Conservation (phyloP, 2,329 filamentous ascomycete species). For the Polytolypa hystricis region DNA sequence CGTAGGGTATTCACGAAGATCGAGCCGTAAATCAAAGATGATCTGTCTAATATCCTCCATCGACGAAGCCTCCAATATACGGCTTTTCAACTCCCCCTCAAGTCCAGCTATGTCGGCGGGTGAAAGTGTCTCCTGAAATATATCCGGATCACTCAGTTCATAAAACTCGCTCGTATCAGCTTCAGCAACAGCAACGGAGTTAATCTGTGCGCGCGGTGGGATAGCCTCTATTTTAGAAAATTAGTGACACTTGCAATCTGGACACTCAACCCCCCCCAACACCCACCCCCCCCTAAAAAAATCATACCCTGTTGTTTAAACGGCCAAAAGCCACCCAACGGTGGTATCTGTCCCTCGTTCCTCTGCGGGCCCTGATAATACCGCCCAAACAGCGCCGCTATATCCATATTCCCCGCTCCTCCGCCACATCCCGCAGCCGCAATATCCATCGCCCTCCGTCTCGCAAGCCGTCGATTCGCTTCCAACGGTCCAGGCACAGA, state of each 20-base stretch:
- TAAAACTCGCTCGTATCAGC: too few species aligned
- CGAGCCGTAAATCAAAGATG: not conserved
- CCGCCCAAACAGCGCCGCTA: conserved; percentile 31
- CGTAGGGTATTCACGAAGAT: not conserved
- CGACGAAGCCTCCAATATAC: not conserved
- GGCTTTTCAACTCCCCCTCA: not conserved
- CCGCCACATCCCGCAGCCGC: conserved; percentile 24
- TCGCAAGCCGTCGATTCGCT: conserved; percentile 45
- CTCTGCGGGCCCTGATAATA: too few species aligned
- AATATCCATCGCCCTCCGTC: conserved; percentile 43
- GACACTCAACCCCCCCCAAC: not conserved
- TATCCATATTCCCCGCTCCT: conserved; percentile 23
- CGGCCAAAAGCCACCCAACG: too few species aligned
- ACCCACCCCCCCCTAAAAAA: not conserved
- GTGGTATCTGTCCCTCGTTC: too few species aligned
- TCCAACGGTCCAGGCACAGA: conserved; percentile 53
- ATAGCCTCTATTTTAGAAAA: too few species aligned
- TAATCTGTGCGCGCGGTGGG: too few species aligned
- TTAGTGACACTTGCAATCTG: too few species aligned
- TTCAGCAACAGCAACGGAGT: too few species aligned
- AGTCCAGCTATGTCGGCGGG: not conserved
- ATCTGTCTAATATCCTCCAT: conserved; percentile 1
- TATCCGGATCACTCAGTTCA: too few species aligned
- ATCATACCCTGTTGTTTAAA: conserved; percentile 25
- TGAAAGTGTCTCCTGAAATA: too few species aligned